These are phyloP conservation scores for Epichloe brachyelytri DNA, from an alignment of 2,329 filamentous ascomycete species.

Conservation along the genomic window DNA sequence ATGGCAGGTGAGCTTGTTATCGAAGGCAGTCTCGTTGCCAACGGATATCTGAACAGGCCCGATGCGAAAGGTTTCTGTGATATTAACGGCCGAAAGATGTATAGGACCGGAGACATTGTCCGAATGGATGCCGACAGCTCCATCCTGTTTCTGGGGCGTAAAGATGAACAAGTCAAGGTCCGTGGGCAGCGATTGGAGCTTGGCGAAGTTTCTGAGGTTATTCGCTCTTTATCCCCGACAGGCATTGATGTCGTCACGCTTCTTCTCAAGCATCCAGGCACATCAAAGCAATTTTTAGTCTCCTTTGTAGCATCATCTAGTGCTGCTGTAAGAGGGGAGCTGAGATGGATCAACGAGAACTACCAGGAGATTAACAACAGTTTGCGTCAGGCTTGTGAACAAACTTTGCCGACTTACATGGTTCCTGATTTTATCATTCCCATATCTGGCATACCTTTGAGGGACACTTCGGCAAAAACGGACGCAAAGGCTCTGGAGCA, in stretches of 20 bases:
- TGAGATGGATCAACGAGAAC: not conserved
- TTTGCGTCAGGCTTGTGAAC: not conserved
- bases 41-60: constrained; percentile 27
- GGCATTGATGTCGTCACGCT: not conserved
- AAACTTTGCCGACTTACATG: constrained; percentile 6
- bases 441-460: constrained; percentile 3
- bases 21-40: constrained; percentile 30
- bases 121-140: constrained; percentile 9
- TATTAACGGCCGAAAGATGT: constrained; percentile 5
- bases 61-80: constrained; percentile 6
- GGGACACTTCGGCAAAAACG: constrained; percentile 4
- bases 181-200: constrained; percentile 8
- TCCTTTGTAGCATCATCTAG: not conserved
- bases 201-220: constrained; percentile 2
- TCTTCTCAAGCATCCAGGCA: not conserved
- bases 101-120: constrained; percentile 10
- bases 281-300: not conserved
- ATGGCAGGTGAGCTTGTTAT: constrained; percentile 30
- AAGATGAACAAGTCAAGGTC: constrained; percentile 9
- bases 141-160: constrained; percentile 7
- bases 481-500: constrained; percentile 2
- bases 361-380: not conserved
- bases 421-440: constrained; percentile 6
- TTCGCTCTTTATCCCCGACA: not conserved
- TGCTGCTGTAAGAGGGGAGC: not conserved